phyloP scores from a whole-genome alignment of 2,329 filamentous ascomycete genomes.

The Talaromyces piceae region DNA sequence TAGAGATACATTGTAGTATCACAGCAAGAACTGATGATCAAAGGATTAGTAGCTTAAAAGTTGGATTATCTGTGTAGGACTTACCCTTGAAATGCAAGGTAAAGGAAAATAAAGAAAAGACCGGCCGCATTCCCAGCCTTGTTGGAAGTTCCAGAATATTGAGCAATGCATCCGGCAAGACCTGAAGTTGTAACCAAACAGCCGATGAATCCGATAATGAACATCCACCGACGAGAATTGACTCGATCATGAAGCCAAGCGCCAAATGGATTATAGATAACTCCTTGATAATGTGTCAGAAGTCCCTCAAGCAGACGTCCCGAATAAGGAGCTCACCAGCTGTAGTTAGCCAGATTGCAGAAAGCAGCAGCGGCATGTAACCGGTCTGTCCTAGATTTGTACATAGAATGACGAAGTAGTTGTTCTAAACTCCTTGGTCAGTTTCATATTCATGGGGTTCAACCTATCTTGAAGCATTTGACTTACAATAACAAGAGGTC shows the following conservation, averaged over 20 bases:
- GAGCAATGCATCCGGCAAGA: conserved; percentile 31
- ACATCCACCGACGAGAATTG: conserved; percentile 34
- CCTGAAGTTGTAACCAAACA: conserved; percentile 35
- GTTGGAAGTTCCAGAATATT: conserved; percentile 33
- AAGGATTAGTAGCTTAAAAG: neutral
- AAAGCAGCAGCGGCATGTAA: conserved; percentile 38
- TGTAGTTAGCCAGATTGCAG: conserved; percentile 39
- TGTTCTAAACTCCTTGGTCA: conserved; percentile 29
- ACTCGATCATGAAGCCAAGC: conserved; percentile 31
- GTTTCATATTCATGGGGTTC: neutral
- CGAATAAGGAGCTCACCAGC: conserved; percentile 32
- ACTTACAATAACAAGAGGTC: conserved; percentile 40
- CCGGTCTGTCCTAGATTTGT: conserved; percentile 36
- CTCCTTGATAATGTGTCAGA: conserved; percentile 22
- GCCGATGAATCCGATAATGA: conserved; percentile 37
- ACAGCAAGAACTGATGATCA: conserved; percentile 30
- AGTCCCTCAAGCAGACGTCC: conserved; percentile 6
- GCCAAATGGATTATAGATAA: conserved; percentile 32
- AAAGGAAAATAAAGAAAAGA: conserved; percentile 2
- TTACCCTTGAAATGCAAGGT: conserved; percentile 44
- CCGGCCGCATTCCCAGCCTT: conserved; percentile 20
- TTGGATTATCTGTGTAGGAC: conserved; percentile 13
- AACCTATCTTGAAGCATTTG: neutral
- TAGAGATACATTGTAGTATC: conserved; percentile 44
- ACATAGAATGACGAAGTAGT: conserved; percentile 41